Evolutionary conservation across 495 filamentous ascomycete genomes (phyloP), one percentile per base, ranked within the genome.

Genomic region (Gamarada debralockiae): DNA sequence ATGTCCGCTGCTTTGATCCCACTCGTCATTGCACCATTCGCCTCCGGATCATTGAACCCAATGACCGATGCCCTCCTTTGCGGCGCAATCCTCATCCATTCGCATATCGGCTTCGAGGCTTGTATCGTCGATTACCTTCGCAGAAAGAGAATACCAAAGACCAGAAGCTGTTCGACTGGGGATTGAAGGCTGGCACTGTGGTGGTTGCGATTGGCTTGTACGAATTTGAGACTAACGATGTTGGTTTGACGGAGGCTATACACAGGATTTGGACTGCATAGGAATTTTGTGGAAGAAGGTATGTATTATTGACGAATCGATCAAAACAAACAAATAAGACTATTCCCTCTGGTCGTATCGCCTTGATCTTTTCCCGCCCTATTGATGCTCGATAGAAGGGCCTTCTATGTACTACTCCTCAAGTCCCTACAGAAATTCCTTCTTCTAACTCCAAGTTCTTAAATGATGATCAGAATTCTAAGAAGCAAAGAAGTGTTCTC

Each of bases 191-290:
- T 48, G 83, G 81, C 57, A 95, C 95, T 31, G 71, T 89, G 46
- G 72, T 87, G 45, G 92, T 93, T 34, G 89, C 85, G 22, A 74
- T 95, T 58, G 92, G 92, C 43, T 77, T 97, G 52, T 98, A 97
- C 72, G 91, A 96, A 74, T 97, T 97, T 67, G 92, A 98, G 83
- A 98, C 93, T n/a, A 97, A 96, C 66, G 93, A 98, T 62, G 90
- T 98, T 34, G 93, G 93, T 48, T 64, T 98, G 51, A 96, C 90
- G 14, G 91, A 95, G 77, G 84, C 85, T 24, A 74, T 95, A 55
- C 89, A 86, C 78, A 79, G 86, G 57, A 75, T 95, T 59, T 96
- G 91, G 91, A 85, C 75, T 56, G 91, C 91, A 63, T 77, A 70
- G 57, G 20, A 15, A 40, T 10, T 44, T 15, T n/a, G n/a, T n/a